Evolutionary conservation across 805 yeast species (phyloP).

Genomic region (Metschnikowia cerradonensis): DNA sequence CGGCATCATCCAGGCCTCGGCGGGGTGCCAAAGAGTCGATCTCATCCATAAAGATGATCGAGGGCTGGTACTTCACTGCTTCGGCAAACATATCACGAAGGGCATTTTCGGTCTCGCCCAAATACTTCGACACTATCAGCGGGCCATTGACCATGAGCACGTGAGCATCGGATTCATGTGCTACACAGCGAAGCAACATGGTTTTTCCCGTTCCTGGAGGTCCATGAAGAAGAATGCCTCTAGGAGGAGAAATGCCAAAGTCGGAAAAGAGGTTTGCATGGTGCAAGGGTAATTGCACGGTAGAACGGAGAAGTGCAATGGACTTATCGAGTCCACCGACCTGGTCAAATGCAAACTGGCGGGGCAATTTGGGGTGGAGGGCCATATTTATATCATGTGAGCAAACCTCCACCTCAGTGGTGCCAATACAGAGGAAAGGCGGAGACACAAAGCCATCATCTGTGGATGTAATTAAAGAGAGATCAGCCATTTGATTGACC

Average conservation of each 20-base stretch:
- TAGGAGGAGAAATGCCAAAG: slow-evolving; percentile 88
- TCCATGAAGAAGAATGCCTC: slow-evolving; percentile 91
- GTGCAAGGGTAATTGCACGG: slow-evolving; percentile 76
- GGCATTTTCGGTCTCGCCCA: slow-evolving; percentile 90
- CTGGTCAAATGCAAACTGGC: slow-evolving; percentile 41
- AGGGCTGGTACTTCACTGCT: slow-evolving; percentile 81
- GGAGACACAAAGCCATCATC: slow-evolving; percentile 39
- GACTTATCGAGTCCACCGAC: slow-evolving; percentile 79
- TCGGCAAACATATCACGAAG: slow-evolving; percentile 80
- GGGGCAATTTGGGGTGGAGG: slow-evolving; percentile 43
- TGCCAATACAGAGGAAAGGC: slow-evolving; percentile 39
- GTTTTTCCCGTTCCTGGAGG: slow-evolving; percentile 98
- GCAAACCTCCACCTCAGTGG: slow-evolving; percentile 17
- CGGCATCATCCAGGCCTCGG: slow-evolving; percentile 77
- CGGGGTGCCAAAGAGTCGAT: slow-evolving; percentile 89
- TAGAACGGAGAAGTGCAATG: slow-evolving; percentile 54
- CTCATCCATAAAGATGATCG: slow-evolving; percentile 87
- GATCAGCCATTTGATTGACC: slow-evolving; percentile 11
- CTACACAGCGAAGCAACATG: slow-evolving; percentile 77
- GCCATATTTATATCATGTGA: slow-evolving; percentile 9
- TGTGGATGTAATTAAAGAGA: slow-evolving; percentile 2
- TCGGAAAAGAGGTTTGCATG: slow-evolving; percentile 72
- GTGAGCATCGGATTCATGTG: slow-evolving; percentile 76
- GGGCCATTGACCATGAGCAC: slow-evolving; percentile 86
- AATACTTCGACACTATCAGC: slow-evolving; percentile 83